Base-by-base conservation (phyloP, 1,284 basidiomycete species). In the Farysia itapuensis region DNA sequence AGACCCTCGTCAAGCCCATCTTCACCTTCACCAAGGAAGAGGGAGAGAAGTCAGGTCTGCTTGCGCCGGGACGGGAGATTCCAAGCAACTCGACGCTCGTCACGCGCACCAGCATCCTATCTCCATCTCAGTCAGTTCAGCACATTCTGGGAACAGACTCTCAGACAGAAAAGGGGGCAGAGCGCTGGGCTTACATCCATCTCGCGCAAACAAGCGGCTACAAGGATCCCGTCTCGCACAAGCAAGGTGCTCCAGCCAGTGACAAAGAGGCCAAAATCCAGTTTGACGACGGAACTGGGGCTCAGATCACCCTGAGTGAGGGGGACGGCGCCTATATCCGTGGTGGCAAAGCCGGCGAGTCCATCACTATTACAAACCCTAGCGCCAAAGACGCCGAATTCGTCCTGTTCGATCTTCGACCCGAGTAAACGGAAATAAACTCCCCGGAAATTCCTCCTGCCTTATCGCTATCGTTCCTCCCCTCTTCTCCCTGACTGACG, bases 221-320 rank as follows among this genome's bases (percentile, higher is more conserved):
- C 43, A 59, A 52, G 23, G 59, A 58, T 29, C 51, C 67, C 80
- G 38, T 38, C 1, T 79, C 78, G 4, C 64, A 19, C 31, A 22
- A 35, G 9, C 7, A 6, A 12, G 9, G 74, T 16, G 78, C 82
- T 0, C 44, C 56, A 24, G 65, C 60, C 7, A 49, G 39, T 31
- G 53, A 53, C 13, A 35, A 30, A 7, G 26, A 61, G 40, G 83
- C 81, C 0, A 74, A 75, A 31, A 71, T 87, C 40, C 80, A 74
- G 39, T 58, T 84, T 29, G 68, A 71, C 43, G 72, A 79, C 22
- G 81, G 80, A 2, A 79, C 78, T 6, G 77, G 80, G 9, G 77
- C 78, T 14, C 77, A 77, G 4, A 26, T 28, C 21, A 79, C 79
- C 30, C 72, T 81, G 3, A 78, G 47, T 16, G 64, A 67, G 26